Evolutionary conservation across 345 rosid genomes (phyloP), one percentile per base, ranked within the genome.

Genomic region (Syzygium oleosum): DNA sequence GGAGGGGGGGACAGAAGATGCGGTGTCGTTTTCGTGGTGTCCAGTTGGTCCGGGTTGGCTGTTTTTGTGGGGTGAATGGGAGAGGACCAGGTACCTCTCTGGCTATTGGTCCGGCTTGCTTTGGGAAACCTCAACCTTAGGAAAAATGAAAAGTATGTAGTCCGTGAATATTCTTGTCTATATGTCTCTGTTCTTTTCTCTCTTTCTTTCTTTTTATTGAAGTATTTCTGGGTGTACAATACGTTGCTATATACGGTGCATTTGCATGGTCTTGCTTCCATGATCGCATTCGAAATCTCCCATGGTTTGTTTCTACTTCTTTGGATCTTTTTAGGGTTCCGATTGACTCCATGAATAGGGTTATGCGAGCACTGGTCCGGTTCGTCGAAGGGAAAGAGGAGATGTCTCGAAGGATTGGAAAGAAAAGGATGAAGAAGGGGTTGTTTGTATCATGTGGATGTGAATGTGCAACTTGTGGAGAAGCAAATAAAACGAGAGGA

Each of bases 21-120:
- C 88, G 86, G 41, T 86, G 94, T 90, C 93, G 73, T 88, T 92
- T 84, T 92, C 93, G 49, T 73, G 49, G 49, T 84, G 90, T 85
- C 86, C 77, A 13, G 68, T 87, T 85, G 88, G 92, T 89, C 55
- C n/a, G 86, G 56, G 55, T 86, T 13, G 27, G 29, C 61, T 85
- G 41, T 46, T 53, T 85, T 34, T n/a, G 55, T 58, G 79, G 79
- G 78, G 25, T 49, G 9, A 61, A 65, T 53, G 87, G 84, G 89
- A 90, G 87, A 86, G 92, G 80, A 85, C 84, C 88, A 22, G 86
- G 87, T 87, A n/a, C 89, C 89, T 84, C 31, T 73, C 86, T 27
- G 73, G 88, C 21, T 84, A 84, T 51, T 19, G 90, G 83, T 73
- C 51, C 59, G 46, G 65, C 87, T 54, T n/a, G 63, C 52, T 61